A percentile compares a stretch with the other conserved stretches of the same genome.
Conservation (phyloP, 1,284 basidiomycete species). For the Kalmanozyma brasiliensis region DNA sequence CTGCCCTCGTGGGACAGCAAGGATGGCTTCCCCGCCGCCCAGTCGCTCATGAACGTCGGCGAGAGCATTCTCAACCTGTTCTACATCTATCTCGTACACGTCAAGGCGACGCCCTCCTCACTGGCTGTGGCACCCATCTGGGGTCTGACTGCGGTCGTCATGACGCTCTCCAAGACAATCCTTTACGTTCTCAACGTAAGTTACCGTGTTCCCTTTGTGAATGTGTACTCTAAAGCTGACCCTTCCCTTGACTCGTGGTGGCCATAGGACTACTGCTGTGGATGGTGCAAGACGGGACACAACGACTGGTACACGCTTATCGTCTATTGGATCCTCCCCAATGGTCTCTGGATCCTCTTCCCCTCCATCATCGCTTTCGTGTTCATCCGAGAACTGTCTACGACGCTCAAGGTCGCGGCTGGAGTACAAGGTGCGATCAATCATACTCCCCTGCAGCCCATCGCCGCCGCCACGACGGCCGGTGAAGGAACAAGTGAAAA, state of each 20-base stretch:
- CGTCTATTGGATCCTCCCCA: slow-evolving; percentile 79
- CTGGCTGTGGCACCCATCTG: slow-evolving; percentile 74
- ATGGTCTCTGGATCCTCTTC: slow-evolving; percentile 80
- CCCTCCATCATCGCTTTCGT: slow-evolving; percentile 73
- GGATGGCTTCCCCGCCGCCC: slow-evolving; percentile 86
- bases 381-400: slow-evolving; percentile 37
- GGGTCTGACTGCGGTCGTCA: slow-evolving; percentile 77
- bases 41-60: slow-evolving; percentile 81
- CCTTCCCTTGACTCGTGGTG: background rate
- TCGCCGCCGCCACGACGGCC: background rate
- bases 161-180: slow-evolving; percentile 85
- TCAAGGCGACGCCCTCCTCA: slow-evolving; percentile 69
- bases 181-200: slow-evolving; percentile 71
- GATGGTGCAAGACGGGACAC: slow-evolving; percentile 78
- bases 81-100: slow-evolving; percentile 81
- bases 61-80: slow-evolving; percentile 78
- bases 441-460: slow-evolving; percentile 6
- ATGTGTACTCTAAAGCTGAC: background rate
- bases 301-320: slow-evolving; percentile 74
- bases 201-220: background rate
- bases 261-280: slow-evolving; percentile 68
- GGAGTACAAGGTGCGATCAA: slow-evolving; percentile 44
- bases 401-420: slow-evolving; percentile 44
- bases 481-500: background rate
- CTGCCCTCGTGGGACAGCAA: slow-evolving; percentile 74